A percentile compares a stretch with the other conserved stretches of the same genome.
Conservation (phyloP, 192 early-diverging fungal species). For the Mortierella hygrophila region DNA sequence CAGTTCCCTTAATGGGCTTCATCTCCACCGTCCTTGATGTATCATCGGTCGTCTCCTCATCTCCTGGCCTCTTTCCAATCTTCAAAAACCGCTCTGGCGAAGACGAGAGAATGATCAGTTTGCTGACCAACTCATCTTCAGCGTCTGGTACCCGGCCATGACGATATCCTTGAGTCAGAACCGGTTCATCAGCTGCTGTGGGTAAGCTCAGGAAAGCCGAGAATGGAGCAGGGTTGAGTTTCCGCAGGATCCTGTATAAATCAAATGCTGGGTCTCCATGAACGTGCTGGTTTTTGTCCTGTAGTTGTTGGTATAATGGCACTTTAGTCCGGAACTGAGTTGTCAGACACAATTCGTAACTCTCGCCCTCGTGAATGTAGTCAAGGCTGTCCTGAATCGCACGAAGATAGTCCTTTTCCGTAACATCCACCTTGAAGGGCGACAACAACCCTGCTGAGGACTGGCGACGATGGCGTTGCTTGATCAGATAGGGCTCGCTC, state of each 20-base stretch:
- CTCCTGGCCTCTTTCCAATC: constrained; percentile 27
- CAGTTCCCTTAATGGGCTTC: constrained; percentile 98
- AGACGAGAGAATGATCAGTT: constrained; percentile 46
- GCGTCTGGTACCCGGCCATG: background rate
- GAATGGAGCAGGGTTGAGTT: constrained; percentile 89
- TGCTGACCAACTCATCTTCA: constrained; percentile 12
- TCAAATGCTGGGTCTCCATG: constrained; percentile 45
- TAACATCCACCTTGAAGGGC: constrained; percentile 59
- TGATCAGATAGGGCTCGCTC: constrained; percentile 38
- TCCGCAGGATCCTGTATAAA: constrained; percentile 77
- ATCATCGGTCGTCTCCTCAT: constrained; percentile 6
- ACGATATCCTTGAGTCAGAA: background rate
- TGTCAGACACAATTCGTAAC: constrained; percentile 96
- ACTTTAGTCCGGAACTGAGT: constrained; percentile 75
- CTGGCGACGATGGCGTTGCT: constrained; percentile 28
- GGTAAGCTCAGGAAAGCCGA: constrained; percentile 78
- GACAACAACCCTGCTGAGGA: constrained; percentile 27
- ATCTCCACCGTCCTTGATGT: constrained; percentile 75
- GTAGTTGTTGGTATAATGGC: constrained; percentile 21
- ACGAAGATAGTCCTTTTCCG: constrained; percentile 63
- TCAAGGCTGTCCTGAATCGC: constrained; percentile 68
- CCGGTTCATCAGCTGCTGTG: constrained; percentile 16
- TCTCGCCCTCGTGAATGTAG: constrained; percentile 86
- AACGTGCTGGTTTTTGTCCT: background rate
- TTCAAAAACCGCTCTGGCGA: constrained; percentile 77